These are phyloP conservation scores for Rosellinia necatrix DNA, from an alignment of 2,329 filamentous ascomycete species.

Conservation along the genomic window DNA sequence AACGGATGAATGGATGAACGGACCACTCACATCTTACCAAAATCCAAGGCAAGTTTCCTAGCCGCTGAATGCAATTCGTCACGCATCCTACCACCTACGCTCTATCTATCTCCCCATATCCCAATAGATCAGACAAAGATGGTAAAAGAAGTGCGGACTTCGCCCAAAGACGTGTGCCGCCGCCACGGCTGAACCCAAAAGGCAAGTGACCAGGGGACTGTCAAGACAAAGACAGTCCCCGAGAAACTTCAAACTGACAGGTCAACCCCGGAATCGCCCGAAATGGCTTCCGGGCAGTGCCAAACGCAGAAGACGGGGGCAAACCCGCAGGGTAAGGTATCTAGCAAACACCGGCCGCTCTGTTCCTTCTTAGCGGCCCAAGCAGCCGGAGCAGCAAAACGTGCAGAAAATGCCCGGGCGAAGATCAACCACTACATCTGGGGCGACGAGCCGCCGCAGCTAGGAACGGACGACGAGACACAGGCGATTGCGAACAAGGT, in stretches of 20 bases:
- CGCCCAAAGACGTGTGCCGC: too few relatives aligned
- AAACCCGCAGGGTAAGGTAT: not conserved
- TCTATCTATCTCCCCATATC: too few relatives aligned
- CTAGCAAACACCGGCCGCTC: not conserved
- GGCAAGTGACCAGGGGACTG: too few relatives aligned
- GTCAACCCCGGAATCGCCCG: not conserved
- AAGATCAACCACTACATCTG: not conserved
- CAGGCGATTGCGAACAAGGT: not conserved
- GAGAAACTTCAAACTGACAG: not conserved
- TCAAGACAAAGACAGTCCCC: not conserved
- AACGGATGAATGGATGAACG: too few relatives aligned
- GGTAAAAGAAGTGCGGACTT: too few relatives aligned
- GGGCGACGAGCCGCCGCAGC: not conserved
- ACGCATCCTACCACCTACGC: too few relatives aligned
- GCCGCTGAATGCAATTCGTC: too few relatives aligned
- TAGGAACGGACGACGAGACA: not conserved
- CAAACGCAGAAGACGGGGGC: not conserved
- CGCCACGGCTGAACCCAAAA: too few relatives aligned
- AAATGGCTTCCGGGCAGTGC: not conserved
- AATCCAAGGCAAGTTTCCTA: too few relatives aligned
- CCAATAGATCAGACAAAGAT: too few relatives aligned
- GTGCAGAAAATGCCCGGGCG: too few relatives aligned
- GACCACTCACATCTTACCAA: too few relatives aligned
- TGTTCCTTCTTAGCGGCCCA: not conserved
- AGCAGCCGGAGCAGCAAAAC: not conserved